phyloP scores from a whole-genome alignment of 306 rosid species.

The Acacia acuminata region DNA sequence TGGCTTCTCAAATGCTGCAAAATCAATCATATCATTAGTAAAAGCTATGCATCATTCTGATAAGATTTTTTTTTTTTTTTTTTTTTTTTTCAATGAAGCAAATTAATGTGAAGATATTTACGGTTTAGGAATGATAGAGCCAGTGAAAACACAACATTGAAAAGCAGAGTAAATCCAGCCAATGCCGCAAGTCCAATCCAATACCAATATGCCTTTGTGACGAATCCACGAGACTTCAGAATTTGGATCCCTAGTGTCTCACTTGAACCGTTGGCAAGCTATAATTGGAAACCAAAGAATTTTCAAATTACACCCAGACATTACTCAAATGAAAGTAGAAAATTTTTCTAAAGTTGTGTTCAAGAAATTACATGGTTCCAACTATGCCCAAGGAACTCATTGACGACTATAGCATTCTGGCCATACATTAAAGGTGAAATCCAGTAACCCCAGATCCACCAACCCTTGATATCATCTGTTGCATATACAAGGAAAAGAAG shows the following conservation, averaged over 20 bases:
- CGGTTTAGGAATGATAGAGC: conserved; percentile 42
- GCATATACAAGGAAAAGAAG: conserved; percentile 2
- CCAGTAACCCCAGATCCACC: conserved; percentile 72
- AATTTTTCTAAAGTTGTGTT: not conserved
- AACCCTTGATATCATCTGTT: conserved; percentile 48
- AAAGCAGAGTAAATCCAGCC: conserved; percentile 33
- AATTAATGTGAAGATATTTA: conserved; percentile 27
- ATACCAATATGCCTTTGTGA: conserved; percentile 49
- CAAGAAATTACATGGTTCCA: conserved; percentile 41
- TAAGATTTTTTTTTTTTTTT: not conserved
- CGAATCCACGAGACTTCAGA: conserved; percentile 38
- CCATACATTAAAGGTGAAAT: conserved; percentile 62
- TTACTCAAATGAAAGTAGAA: not conserved
- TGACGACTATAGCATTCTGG: conserved; percentile 47
- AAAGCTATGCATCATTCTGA: not conserved
- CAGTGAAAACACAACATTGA: conserved; percentile 25
- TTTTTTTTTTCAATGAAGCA: not conserved
- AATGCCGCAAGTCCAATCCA: conserved; percentile 53
- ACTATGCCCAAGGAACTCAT: conserved; percentile 48
- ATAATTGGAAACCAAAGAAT: conserved; percentile 6
- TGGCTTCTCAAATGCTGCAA: conserved; percentile 53
- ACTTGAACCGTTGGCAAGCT: conserved; percentile 19
- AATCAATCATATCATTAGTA: conserved; percentile 17
- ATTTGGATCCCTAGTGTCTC: not conserved
- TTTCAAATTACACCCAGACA: conserved; percentile 1